A percentile compares a stretch with the other conserved stretches of the same genome.
These are phyloP conservation scores for Colletotrichum lindemuthianum DNA, from an alignment of 2,329 filamentous ascomycete genomes.

Conservation along the genomic window DNA sequence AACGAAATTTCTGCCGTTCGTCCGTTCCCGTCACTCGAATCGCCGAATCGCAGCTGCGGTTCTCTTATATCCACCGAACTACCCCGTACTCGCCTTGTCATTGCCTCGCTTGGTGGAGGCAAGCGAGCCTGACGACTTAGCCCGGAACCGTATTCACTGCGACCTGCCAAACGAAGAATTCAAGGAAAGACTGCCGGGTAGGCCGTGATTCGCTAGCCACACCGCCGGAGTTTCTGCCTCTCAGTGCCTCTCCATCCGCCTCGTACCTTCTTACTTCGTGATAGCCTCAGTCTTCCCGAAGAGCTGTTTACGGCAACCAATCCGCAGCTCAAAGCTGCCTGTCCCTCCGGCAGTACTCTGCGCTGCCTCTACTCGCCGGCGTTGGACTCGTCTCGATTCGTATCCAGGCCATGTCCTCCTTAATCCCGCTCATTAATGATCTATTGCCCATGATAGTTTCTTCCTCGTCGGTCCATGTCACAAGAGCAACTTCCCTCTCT, in stretches of 20 bases:
- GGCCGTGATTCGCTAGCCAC: constrained; percentile 13
- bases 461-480: constrained; percentile 65
- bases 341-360: constrained; percentile 3
- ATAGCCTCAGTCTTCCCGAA: constrained; percentile 28
- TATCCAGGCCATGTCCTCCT: constrained; percentile 55
- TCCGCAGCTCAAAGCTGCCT: constrained; percentile 2
- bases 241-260: constrained; percentile 2
- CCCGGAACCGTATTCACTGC: too few relatives aligned
- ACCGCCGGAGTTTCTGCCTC: constrained; percentile 24
- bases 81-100: too few relatives aligned
- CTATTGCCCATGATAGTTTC: constrained; percentile 69
- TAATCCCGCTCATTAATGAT: constrained; percentile 66
- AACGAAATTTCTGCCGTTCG: too few relatives aligned
- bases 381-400: constrained; percentile 1
- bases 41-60: too few relatives aligned
- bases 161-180: too few relatives aligned
- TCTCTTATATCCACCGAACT: too few relatives aligned
- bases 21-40: too few relatives aligned
- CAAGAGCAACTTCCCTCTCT: constrained; percentile 47
- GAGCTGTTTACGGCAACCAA: constrained; percentile 10
- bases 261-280: constrained; percentile 36
- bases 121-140: too few relatives aligned
- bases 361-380: too few relatives aligned
- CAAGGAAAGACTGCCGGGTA: too few relatives aligned
- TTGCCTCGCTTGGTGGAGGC: too few relatives aligned